Conservation (phyloP, 2,329 filamentous ascomycete genomes). For the Clarireedia paspali region DNA sequence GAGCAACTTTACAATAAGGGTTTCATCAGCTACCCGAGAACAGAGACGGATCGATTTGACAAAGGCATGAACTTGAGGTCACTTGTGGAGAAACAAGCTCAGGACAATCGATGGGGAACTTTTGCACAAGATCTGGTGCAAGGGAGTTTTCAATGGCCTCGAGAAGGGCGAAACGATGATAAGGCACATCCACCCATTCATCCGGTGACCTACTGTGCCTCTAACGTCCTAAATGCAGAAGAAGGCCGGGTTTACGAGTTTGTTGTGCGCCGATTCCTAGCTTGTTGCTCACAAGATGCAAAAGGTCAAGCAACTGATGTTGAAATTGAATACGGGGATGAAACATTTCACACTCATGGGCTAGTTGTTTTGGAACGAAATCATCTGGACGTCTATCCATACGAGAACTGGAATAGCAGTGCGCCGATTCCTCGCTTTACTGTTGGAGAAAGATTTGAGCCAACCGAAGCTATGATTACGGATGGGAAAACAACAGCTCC, state of each 20-base stretch:
- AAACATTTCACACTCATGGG: constrained; percentile 75
- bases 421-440: constrained; percentile 73
- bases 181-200: constrained; percentile 97
- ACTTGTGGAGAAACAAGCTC: constrained; percentile 76
- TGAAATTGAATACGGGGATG: constrained; percentile 75
- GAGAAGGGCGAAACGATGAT: constrained; percentile 82
- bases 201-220: constrained; percentile 76
- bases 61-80: constrained; percentile 75
- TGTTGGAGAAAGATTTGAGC: constrained; percentile 75
- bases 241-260: constrained; percentile 87
- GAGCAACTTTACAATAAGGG: constrained; percentile 88
- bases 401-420: constrained; percentile 92
- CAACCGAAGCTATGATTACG: constrained; percentile 78
- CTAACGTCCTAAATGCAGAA: constrained; percentile 50
- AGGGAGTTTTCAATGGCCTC: constrained; percentile 73
- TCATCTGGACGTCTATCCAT: constrained; percentile 91
- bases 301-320: constrained; percentile 82
- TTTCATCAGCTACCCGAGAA: constrained; percentile 95
- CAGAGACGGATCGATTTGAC: constrained; percentile 94
- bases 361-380: constrained; percentile 82
- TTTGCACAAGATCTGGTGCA: constrained; percentile 71
- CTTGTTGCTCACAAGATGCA: constrained; percentile 92
- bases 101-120: constrained; percentile 67
- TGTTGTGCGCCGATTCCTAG: constrained; percentile 82
- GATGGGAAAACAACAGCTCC: constrained; percentile 88